Evolutionary conservation across 2,329 filamentous ascomycete genomes (phyloP), one percentile per base, ranked within the genome.

Genomic region (Trichoderma oligosporum): DNA sequence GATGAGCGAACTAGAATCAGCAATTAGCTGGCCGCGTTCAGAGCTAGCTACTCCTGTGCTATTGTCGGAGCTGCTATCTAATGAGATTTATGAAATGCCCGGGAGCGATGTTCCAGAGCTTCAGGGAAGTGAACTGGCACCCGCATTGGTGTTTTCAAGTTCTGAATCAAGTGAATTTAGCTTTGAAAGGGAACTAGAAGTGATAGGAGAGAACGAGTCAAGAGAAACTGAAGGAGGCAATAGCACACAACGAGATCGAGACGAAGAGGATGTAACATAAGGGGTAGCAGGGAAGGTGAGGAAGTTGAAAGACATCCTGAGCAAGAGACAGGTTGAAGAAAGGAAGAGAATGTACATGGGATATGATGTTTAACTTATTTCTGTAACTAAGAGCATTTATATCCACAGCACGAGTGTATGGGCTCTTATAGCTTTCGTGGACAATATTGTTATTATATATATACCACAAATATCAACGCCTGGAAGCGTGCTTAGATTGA

Each of bases 91-190:
- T 24, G 58, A 60, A 20, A 60, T 60, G 58, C 58, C 54, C 7
- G 58, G 58, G 9, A 60, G 58, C 16, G 58, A 60, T 12, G 58
- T 60, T 11, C 55, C 58, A 14, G 58, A 60, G 44, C 48, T 58
- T 2, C 39, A 45, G n/a, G 56, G 56, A 24, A 57, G 54, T 4
- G 36, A 36, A 9, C 35, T 41, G 18, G 52, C 52, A 11, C 41
- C 52, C 2, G 29, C 25, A 2, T 46, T 55, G 52, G 7, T 55
- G 2, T 41, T 55, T 5, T 45, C 41, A 3, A 41, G 46, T 35
- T 56, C 53, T 7, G 44, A 56, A 5, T 48, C 53, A 9, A 48
- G 53, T 16, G 45, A 56, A 3, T 56, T 56, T 20, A 56, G 45
- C 4, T 47, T 56, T 18, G 53, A 48, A 18, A 18, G 18, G 9